Conservation (phyloP, 306 rosid species). For the Cicer judaicum region DNA sequence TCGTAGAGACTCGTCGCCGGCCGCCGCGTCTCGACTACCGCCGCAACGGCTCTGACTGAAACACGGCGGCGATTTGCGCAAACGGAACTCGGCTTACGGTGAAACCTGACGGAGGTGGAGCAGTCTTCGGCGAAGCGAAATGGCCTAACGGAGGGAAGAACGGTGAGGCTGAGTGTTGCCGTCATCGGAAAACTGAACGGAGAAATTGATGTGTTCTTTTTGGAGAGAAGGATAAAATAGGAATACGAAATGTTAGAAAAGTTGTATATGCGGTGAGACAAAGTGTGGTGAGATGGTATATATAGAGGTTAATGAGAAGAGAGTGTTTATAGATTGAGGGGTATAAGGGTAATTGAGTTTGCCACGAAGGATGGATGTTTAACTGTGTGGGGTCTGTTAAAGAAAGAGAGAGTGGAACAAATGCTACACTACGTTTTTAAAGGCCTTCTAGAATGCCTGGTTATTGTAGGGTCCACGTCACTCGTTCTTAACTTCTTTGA, state of each 20-base stretch:
- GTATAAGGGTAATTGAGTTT: not conserved
- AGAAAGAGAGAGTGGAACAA: constrained; percentile 25
- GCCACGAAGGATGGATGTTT: constrained; percentile 34
- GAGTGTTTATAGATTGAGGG: constrained; percentile 26
- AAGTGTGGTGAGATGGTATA: not conserved
- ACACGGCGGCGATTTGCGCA: not conserved
- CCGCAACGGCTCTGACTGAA: constrained; percentile 30
- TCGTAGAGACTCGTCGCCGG: constrained; percentile 51
- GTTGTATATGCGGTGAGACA: not conserved
- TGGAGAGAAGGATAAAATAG: constrained; percentile 27
- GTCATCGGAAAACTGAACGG: constrained; percentile 25
- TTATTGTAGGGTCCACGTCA: not conserved
- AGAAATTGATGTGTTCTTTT: not conserved
- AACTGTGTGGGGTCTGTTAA: constrained; percentile 11
- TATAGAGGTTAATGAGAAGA: constrained; percentile 48
- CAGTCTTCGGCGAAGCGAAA: not conserved
- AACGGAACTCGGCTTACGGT: not conserved
- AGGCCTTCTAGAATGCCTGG: constrained; percentile 45
- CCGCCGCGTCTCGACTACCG: not conserved
- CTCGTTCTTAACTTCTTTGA: not conserved
- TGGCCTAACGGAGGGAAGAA: not conserved
- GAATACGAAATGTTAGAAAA: not conserved
- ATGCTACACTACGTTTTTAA: not conserved
- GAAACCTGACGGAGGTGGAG: not conserved
- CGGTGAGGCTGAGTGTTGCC: constrained; percentile 16